Conservation (phyloP, 805 yeast species). For the Hanseniaspora pseudoguilliermondii region DNA sequence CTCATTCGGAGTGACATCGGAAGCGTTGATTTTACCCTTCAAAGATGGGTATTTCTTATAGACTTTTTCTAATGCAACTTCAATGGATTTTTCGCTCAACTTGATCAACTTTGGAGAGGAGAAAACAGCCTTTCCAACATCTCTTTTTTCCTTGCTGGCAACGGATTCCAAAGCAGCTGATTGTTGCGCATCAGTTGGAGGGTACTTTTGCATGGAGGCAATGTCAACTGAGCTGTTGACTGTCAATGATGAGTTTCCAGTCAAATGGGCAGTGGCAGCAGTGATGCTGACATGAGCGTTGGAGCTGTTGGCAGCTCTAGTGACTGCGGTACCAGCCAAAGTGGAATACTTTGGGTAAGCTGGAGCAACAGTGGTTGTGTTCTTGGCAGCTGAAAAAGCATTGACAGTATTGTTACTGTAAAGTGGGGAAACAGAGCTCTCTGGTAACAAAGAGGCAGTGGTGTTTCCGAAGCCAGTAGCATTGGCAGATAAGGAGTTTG, state of each 20-base stretch:
- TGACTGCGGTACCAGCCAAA: neutral
- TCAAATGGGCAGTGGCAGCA: neutral
- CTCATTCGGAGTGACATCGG: neutral
- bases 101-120: conserved; percentile 1
- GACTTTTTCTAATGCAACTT: conserved; percentile 6
- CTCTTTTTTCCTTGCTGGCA: neutral
- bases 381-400: neutral
- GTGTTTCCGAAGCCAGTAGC: neutral
- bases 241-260: neutral
- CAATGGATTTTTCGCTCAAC: neutral
- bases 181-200: neutral
- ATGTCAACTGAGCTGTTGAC: neutral
- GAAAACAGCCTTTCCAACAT: neutral
- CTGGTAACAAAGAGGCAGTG: neutral
- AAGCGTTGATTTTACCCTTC: neutral
- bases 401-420: neutral
- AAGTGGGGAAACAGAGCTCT: neutral
- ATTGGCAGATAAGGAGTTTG: neutral
- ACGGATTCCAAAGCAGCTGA: neutral
- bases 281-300: neutral
- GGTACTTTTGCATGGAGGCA: neutral
- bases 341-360: neutral
- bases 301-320: neutral
- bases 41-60: neutral
- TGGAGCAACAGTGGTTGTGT: neutral